A percentile compares a stretch with the other conserved stretches of the same genome.
Evolutionary conservation across 1,284 basidiomycete genomes (phyloP).

Genomic region (Ganoderma multipileum): DNA sequence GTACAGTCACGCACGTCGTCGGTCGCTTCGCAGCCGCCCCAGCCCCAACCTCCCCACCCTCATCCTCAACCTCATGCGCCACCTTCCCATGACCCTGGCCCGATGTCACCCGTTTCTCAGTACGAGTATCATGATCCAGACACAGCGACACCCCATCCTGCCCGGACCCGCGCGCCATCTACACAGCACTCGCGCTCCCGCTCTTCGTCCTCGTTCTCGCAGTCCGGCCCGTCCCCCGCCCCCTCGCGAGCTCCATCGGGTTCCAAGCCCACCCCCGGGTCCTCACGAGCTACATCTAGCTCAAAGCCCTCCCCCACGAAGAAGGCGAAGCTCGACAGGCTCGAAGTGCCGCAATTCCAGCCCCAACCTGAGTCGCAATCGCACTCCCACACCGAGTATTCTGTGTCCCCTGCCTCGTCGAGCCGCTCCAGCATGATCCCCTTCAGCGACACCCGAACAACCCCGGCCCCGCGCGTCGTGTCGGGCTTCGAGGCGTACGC

Average conservation of each 20-base stretch:
- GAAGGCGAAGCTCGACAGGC: conserved; percentile 27
- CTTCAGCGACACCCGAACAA: conserved; percentile 15
- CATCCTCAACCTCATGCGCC: background rate
- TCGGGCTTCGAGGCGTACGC: conserved; percentile 19
- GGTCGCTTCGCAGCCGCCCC: conserved; percentile 13
- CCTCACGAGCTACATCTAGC: background rate
- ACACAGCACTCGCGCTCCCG: background rate
- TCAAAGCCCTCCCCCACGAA: conserved; percentile 29
- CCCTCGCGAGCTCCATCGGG: conserved; percentile 3
- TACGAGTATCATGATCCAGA: background rate
- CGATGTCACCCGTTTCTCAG: conserved; percentile 13
- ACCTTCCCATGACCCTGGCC: background rate
- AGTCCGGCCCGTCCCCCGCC: background rate
- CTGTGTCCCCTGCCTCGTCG: conserved; percentile 15
- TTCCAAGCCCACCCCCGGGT: conserved; percentile 16
- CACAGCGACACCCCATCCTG: background rate
- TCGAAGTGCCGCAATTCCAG: background rate
- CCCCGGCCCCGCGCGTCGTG: background rate
- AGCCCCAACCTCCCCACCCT: background rate
- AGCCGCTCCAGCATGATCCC: conserved; percentile 12
- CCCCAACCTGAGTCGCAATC: background rate
- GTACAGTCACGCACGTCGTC: conserved; percentile 20
- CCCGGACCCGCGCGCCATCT: background rate
- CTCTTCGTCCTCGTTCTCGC: conserved; percentile 5
- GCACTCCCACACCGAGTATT: conserved; percentile 12